These are phyloP conservation scores for Pythium brachiatum DNA, from an alignment of 352 stramenopile species.

Conservation along the genomic window DNA sequence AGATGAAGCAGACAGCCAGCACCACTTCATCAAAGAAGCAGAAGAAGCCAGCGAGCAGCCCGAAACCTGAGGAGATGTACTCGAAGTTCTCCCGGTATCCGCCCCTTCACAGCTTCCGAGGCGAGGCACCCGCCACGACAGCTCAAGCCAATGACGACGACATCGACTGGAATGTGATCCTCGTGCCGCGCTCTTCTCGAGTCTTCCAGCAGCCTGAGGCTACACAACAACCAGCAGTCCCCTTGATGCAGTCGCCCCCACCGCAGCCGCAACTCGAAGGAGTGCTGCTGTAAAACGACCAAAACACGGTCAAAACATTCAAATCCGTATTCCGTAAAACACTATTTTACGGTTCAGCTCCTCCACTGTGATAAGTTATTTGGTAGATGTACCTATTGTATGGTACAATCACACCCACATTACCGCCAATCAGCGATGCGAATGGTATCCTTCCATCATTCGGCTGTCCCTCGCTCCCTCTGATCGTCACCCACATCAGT, in stretches of 20 bases:
- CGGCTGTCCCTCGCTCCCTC: background rate
- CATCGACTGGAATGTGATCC: conserved; percentile 13
- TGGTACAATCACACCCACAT: background rate
- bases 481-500: background rate
- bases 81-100: background rate
- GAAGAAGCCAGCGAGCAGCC: background rate
- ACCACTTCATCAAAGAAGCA: background rate
- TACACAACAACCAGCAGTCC: background rate
- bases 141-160: background rate
- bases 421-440: conserved; percentile 5
- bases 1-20: background rate
- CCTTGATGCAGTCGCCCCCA: background rate
- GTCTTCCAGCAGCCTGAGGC: background rate
- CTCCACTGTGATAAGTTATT: background rate
- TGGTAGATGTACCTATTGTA: background rate
- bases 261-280: no score
- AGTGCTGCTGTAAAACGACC: background rate
- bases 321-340: background rate
- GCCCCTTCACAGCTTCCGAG: background rate
- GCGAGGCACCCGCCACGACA: background rate
- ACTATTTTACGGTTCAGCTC: background rate
- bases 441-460: background rate
- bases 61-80: background rate
- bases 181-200: background rate
- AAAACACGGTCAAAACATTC: background rate